Evolutionary conservation across 1,139 yeast genomes (phyloP), one percentile per base, ranked within the genome.

Genomic region (Candida albicans): DNA sequence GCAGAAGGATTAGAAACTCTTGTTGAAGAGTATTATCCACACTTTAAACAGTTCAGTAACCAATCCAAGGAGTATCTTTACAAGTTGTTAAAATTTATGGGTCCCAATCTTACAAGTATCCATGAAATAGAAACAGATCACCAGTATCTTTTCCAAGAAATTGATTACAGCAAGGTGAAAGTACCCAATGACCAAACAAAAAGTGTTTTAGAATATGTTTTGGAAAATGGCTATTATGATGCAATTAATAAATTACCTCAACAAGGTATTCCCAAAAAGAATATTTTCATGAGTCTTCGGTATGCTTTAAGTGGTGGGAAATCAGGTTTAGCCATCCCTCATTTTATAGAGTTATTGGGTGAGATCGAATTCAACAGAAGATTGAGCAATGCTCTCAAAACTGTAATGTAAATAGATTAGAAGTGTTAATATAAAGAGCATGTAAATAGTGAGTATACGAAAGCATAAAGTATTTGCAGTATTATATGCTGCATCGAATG

Each of bases 291-390:
- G 53, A 62, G 82, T 0, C 59, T 88, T 9, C 71, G 97, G 45
- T 81, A 71, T 52, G 93, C 93, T 0, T 59, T 89, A n/a, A 74
- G 90, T 8, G 96, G 90, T 0, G 79, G 84, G 3, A 67, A 69
- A 4, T 74, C 96, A 0, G 96, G 97, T 0, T 68, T 84, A 18
- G 79, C 84, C 11, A 68, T 90, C 6, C 87, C 90, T 0, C 65
- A 73, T 6, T 65, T 87, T 35, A 59, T 84, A 18, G 75, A 74
- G 0, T 57, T 86, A 4, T 55, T 89, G 11, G 93, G 95, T 0
- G 45, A 57, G 1, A 62, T 69, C 9, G 81, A 75, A 48, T 60
- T 70, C 6, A 52, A 54, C 10, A 38, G 45, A 6, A 70, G 89
- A 56, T 48, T 81, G 10, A 28, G 46, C 2, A 49, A 45, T 27